These are phyloP conservation scores for Kingdonia uniflora DNA, from an alignment of 164 flowering plant species.

Conservation along the genomic window DNA sequence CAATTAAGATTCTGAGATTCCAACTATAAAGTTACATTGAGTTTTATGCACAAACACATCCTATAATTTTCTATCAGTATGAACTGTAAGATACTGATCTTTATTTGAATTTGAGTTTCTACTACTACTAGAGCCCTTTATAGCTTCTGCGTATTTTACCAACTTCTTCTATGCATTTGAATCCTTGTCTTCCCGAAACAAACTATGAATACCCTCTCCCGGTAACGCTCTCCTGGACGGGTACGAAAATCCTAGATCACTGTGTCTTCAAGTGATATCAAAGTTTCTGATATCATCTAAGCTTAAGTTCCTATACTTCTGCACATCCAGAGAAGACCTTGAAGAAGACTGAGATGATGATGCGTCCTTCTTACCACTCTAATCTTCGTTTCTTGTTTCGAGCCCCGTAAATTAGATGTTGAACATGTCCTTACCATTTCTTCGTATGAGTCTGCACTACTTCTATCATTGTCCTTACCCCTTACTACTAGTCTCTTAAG, in stretches of 20 bases:
- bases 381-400: slow-evolving; percentile 14
- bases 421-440: slow-evolving; percentile 17
- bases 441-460: slow-evolving; percentile 12
- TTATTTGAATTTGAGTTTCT: slow-evolving; percentile 10
- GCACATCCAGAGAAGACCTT: slow-evolving; percentile 29
- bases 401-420: slow-evolving; percentile 1
- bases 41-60: no score
- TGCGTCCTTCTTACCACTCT: slow-evolving; percentile 5
- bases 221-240: slow-evolving; percentile 13
- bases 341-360: slow-evolving; percentile 14
- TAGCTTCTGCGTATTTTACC: slow-evolving; percentile 54
- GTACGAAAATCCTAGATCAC: slow-evolving; percentile 19
- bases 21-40: no score
- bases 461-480: slow-evolving; percentile 33
- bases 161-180: slow-evolving; percentile 32
- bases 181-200: slow-evolving; percentile 10
- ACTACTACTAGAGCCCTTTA: slow-evolving; percentile 30
- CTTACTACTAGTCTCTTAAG: slow-evolving; percentile 41
- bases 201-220: slow-evolving; percentile 16
- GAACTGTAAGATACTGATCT: slow-evolving; percentile 26
- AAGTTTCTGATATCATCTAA: slow-evolving; percentile 15
- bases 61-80: not conserved
- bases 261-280: slow-evolving; percentile 14
- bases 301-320: slow-evolving; percentile 17
- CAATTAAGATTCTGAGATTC: no score